Conservation (phyloP, 2,329 filamentous ascomycete genomes). For the Plenodomus lindquistii region DNA sequence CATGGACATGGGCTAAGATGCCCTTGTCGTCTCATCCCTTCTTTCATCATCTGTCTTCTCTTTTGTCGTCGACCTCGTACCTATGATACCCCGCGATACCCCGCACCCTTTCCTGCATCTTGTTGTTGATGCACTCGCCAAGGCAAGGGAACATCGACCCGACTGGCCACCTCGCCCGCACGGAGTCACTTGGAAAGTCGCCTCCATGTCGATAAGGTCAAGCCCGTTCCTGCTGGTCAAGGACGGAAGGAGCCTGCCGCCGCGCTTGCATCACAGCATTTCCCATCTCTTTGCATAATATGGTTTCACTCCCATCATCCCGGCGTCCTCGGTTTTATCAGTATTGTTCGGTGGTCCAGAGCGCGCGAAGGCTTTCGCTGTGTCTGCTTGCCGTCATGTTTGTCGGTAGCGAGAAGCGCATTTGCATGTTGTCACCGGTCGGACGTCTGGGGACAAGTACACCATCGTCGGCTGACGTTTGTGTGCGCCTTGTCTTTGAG, state of each 20-base stretch:
- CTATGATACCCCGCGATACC: slow-evolving; percentile 44
- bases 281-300: slow-evolving; percentile 39
- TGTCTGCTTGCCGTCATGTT: neutral
- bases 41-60: slow-evolving; percentile 8
- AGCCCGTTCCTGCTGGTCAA: slow-evolving; percentile 40
- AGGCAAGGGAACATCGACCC: slow-evolving; percentile 5
- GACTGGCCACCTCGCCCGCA: neutral
- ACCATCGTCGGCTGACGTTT: neutral
- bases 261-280: slow-evolving; percentile 26
- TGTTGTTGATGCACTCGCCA: slow-evolving; percentile 29
- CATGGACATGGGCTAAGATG: slow-evolving; percentile 65
- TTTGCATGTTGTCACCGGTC: neutral
- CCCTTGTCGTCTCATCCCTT: slow-evolving; percentile 5
- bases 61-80: slow-evolving; percentile 28
- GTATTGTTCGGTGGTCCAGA: slow-evolving; percentile 2
- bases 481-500: neutral
- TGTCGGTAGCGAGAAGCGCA: neutral
- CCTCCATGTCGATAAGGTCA: slow-evolving; percentile 1
- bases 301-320: slow-evolving; percentile 20
- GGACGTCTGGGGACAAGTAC: neutral
- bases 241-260: slow-evolving; percentile 28
- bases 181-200: neutral
- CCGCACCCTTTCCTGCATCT: slow-evolving; percentile 33
- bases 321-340: slow-evolving; percentile 14
- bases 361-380: slow-evolving; percentile 4